Percentiles rank a stretch among this genome's conserved stretches.
phyloP scores from a whole-genome alignment of 805 yeast species.

The Suhomyces sp. region DNA sequence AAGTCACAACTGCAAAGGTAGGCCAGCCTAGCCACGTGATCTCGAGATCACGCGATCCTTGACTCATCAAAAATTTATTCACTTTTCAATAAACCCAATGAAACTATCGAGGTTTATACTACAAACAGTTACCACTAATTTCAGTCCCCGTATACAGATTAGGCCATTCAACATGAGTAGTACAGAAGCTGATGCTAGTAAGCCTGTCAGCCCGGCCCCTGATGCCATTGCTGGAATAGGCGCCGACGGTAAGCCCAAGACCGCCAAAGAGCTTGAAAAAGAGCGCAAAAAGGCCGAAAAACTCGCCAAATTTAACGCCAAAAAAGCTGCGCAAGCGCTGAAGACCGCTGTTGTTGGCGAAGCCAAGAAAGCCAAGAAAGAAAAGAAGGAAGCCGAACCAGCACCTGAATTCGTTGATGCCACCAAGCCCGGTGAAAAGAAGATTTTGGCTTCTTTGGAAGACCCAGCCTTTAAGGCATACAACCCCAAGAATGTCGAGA shows the following conservation, averaged over 20 bases:
- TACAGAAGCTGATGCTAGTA: slow-evolving; percentile 9
- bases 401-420: slow-evolving; percentile 82
- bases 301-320: slow-evolving; percentile 82
- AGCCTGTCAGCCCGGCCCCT: slow-evolving; percentile 8
- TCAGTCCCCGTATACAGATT: slow-evolving; percentile 3
- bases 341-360: slow-evolving; percentile 36
- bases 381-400: slow-evolving; percentile 65
- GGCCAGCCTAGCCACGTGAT: no score
- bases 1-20: no score
- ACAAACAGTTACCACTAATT: not conserved
- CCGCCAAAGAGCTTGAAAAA: slow-evolving; percentile 79
- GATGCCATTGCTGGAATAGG: slow-evolving; percentile 16
- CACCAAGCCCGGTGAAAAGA: slow-evolving; percentile 89
- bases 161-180: slow-evolving; percentile 9
- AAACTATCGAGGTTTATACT: slow-evolving; percentile 3
- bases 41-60: not conserved
- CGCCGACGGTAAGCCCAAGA: slow-evolving; percentile 47
- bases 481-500: slow-evolving; percentile 87
- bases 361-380: slow-evolving; percentile 63
- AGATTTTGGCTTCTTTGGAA: slow-evolving; percentile 78
- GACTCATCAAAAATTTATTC: slow-evolving; percentile 12
- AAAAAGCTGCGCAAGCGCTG: slow-evolving; percentile 56
- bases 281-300: slow-evolving; percentile 88
- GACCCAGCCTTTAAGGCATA: slow-evolving; percentile 94
- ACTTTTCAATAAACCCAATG: slow-evolving; percentile 3